Percentiles rank a stretch among this genome's conserved stretches.
Evolutionary conservation across 495 filamentous ascomycete genomes (phyloP).

Genomic region (Haplographium delicatum): DNA sequence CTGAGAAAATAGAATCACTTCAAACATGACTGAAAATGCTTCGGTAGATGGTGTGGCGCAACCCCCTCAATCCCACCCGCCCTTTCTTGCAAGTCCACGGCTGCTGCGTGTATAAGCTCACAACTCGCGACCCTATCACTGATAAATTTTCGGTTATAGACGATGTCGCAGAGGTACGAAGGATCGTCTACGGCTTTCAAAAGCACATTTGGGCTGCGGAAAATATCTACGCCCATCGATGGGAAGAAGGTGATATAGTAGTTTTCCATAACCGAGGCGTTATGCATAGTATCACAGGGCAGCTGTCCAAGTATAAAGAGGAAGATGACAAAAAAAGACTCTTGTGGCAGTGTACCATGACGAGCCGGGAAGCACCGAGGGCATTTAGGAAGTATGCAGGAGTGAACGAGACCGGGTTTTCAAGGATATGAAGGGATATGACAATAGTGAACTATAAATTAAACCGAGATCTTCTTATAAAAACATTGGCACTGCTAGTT

Average conservation of each 20-base stretch:
- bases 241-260: conserved; percentile 6
- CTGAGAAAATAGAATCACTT: too few relatives aligned
- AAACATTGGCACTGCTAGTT: too few relatives aligned
- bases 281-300: conserved; percentile 3
- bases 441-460: too few relatives aligned
- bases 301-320: too few relatives aligned
- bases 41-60: background rate
- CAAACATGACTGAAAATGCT: background rate
- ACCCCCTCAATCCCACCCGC: background rate
- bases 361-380: background rate
- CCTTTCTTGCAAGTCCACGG: background rate
- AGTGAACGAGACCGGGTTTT: too few relatives aligned
- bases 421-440: too few relatives aligned
- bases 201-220: background rate
- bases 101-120: background rate
- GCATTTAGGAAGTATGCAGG: too few relatives aligned
- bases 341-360: conserved; percentile 2
- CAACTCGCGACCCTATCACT: background rate
- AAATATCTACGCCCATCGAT: conserved; percentile 3
- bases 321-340: background rate
- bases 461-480: too few relatives aligned
- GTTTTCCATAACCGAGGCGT: conserved; percentile 4
- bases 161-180: background rate
- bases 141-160: background rate
- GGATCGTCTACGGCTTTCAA: background rate